These are phyloP conservation scores for Pilaira anomala DNA, from an alignment of 192 early-diverging fungal genomes.

Conservation along the genomic window DNA sequence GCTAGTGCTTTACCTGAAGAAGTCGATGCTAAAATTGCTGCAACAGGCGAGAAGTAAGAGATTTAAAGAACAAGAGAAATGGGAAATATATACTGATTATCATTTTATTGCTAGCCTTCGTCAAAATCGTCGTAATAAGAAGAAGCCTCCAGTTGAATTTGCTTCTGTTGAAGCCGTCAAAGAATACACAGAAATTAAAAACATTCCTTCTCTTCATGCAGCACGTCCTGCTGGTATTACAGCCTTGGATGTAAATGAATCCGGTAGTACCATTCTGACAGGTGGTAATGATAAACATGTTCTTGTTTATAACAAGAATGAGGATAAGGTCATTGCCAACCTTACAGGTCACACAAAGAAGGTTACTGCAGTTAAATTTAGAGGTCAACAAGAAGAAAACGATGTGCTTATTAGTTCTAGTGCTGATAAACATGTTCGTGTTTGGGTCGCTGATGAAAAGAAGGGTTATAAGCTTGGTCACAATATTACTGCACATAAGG, in stretches of 20 bases:
- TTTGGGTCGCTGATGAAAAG: constrained; percentile 56
- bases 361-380: constrained; percentile 70
- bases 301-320: constrained; percentile 62
- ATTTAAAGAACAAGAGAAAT: neutral
- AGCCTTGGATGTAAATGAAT: constrained; percentile 52
- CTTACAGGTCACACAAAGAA: constrained; percentile 86
- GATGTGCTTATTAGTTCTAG: constrained; percentile 68
- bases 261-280: constrained; percentile 66
- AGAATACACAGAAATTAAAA: constrained; percentile 46
- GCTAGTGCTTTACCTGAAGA: constrained; percentile 40
- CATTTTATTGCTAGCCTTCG: constrained; percentile 50
- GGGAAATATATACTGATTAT: constrained; percentile 25
- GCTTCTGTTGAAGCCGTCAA: constrained; percentile 66
- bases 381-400: constrained; percentile 44
- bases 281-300: constrained; percentile 80
- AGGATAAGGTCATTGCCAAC: constrained; percentile 61
- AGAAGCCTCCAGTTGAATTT: constrained; percentile 75
- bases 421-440: constrained; percentile 78
- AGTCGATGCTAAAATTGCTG: constrained; percentile 49
- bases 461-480: constrained; percentile 42
- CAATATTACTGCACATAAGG: constrained; percentile 65
- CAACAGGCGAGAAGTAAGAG: constrained; percentile 49
- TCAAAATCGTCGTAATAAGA: constrained; percentile 62
- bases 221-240: constrained; percentile 70
- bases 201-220: constrained; percentile 65